Evolutionary conservation across 2,329 filamentous ascomycete species (phyloP).

Genomic region (Colletotrichum zoysiae): DNA sequence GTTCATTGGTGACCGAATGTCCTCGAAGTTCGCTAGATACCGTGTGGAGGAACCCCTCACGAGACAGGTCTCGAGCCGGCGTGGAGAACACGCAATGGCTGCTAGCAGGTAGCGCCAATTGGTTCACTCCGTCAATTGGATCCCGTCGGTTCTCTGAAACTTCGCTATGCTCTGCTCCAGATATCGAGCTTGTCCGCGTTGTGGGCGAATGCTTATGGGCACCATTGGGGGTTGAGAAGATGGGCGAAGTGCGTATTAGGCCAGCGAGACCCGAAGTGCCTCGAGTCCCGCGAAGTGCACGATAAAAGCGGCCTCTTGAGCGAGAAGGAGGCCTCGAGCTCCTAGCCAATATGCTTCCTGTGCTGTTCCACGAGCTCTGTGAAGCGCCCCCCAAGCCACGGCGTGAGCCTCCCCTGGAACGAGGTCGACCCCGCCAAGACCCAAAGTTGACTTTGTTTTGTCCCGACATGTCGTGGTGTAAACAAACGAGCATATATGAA

Average conservation of each 20-base stretch:
- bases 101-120: not conserved
- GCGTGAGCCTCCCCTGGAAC: not conserved
- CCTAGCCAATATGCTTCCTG: not conserved
- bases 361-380: not conserved
- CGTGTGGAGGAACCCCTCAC: too few relatives aligned
- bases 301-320: not conserved
- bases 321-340: not conserved
- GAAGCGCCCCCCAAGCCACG: not conserved
- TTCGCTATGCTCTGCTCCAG: not conserved
- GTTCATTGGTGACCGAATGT: not conserved
- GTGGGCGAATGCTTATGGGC: not conserved
- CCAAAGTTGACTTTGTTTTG: not conserved
- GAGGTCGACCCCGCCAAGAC: slow-evolving; percentile 1
- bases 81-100: not conserved
- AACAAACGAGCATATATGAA: too few relatives aligned
- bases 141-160: not conserved
- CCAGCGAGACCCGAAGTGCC: slow-evolving; percentile 8
- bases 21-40: not conserved
- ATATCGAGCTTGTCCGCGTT: not conserved
- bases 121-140: not conserved
- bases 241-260: slow-evolving; percentile 13
- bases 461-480: slow-evolving; percentile 1
- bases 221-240: slow-evolving; percentile 14
- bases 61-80: not conserved
- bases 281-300: not conserved